A percentile compares a stretch with the other conserved stretches of the same genome.
These are phyloP conservation scores for Yamadazyma kanchanaburiensis DNA, from an alignment of 1,139 yeast genomes.

Conservation along the genomic window DNA sequence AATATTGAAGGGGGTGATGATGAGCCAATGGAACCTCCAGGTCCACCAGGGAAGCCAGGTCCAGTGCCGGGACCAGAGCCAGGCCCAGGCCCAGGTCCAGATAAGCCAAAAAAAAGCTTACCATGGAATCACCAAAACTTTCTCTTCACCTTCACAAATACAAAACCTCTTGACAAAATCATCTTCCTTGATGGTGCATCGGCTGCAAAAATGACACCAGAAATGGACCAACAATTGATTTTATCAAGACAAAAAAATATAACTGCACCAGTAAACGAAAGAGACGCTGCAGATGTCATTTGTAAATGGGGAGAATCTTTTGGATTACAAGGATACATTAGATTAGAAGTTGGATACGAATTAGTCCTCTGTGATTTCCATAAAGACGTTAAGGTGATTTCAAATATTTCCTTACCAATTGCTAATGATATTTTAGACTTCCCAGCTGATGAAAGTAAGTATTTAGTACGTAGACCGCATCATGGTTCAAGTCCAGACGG, in stretches of 20 bases:
- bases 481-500: neutral
- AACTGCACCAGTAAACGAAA: conserved; percentile 30
- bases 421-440: conserved; percentile 33
- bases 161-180: conserved; percentile 41
- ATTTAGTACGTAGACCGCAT: conserved; percentile 1
- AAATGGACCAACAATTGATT: conserved; percentile 56
- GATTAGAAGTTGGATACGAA: conserved; percentile 57
- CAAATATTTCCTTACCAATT: conserved; percentile 35
- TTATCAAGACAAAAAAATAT: conserved; percentile 25
- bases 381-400: conserved; percentile 32
- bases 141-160: conserved; percentile 41
- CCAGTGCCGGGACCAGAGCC: too few species aligned
- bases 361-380: conserved; percentile 51
- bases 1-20: conserved; percentile 8
- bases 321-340: conserved; percentile 48
- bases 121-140: conserved; percentile 7
- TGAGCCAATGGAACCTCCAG: neutral
- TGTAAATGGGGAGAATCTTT: conserved; percentile 51
- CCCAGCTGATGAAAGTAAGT: conserved; percentile 18
- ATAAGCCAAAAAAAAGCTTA: too few species aligned
- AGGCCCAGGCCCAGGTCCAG: too few species aligned
- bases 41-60: neutral
- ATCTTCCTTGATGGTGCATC: conserved; percentile 57
- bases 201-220: conserved; percentile 54
- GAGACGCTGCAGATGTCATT: conserved; percentile 40